These are phyloP conservation scores for Globisporangium camurandrum DNA, from an alignment of 352 stramenopile species.

Conservation along the genomic window DNA sequence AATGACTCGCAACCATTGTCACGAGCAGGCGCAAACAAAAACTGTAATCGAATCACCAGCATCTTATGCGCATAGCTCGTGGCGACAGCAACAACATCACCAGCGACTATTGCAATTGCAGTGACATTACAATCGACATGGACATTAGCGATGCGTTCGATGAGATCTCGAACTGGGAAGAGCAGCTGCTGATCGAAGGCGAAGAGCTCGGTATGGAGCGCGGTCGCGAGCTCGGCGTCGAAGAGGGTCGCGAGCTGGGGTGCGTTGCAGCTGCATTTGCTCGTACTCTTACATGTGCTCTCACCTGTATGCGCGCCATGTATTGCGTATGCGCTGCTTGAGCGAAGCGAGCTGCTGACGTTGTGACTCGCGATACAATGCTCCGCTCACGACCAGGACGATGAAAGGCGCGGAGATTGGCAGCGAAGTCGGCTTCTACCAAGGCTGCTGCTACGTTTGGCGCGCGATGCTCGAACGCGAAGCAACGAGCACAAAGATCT, in stretches of 20 bases:
- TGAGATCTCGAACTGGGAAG: slow-evolving; percentile 62
- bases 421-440: slow-evolving; percentile 78
- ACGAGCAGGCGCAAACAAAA: too few relatives aligned
- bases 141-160: slow-evolving; percentile 71
- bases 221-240: slow-evolving; percentile 48
- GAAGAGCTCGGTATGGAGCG: slow-evolving; percentile 50
- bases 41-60: too few relatives aligned
- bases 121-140: slow-evolving; percentile 24
- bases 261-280: slow-evolving; percentile 14
- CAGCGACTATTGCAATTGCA: background rate
- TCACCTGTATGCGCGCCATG: background rate
- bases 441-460: slow-evolving; percentile 70
- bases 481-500: slow-evolving; percentile 26
- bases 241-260: slow-evolving; percentile 71
- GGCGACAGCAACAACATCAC: slow-evolving; percentile 1
- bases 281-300: background rate
- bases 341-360: too few relatives aligned
- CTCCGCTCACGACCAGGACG: slow-evolving; percentile 37
- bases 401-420: slow-evolving; percentile 79
- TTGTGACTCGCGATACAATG: too few relatives aligned
- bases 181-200: slow-evolving; percentile 58
- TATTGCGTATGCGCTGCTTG: too few relatives aligned
- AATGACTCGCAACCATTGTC: too few relatives aligned
- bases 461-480: slow-evolving; percentile 41
- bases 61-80: too few relatives aligned